Conservation (phyloP, 2,329 filamentous ascomycete genomes). For the Colletotrichum sp. region DNA sequence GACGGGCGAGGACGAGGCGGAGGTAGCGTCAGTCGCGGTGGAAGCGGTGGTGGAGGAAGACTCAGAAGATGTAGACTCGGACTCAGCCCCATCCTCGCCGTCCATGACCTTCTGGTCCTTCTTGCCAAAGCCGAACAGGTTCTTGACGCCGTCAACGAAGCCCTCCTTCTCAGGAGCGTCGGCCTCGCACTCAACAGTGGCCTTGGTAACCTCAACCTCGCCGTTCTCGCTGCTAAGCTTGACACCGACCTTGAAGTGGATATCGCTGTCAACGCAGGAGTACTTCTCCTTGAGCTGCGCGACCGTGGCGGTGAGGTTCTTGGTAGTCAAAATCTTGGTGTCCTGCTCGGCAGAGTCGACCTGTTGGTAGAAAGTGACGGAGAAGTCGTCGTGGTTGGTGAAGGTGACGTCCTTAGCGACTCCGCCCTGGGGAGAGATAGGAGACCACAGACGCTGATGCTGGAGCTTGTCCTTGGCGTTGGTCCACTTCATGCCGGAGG, state of each 20-base stretch:
- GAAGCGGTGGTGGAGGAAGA: constrained; percentile 47
- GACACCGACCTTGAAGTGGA: constrained; percentile 80
- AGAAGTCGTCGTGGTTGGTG: constrained; percentile 82
- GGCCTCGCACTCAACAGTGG: constrained; percentile 84
- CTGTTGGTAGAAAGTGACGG: constrained; percentile 80
- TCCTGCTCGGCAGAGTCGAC: constrained; percentile 64
- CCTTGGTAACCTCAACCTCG: constrained; percentile 78
- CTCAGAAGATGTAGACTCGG: constrained; percentile 41
- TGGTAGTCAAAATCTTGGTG: constrained; percentile 72
- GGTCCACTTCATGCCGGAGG: constrained; percentile 77
- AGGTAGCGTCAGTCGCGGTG: constrained; percentile 6
- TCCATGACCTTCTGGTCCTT: constrained; percentile 83
- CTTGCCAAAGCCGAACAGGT: constrained; percentile 91
- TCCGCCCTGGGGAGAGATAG: constrained; percentile 75
- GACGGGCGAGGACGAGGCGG: constrained; percentile 43
- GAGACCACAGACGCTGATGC: constrained; percentile 83
- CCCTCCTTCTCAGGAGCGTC: constrained; percentile 76
- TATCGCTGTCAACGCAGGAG: constrained; percentile 76
- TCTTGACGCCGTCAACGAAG: constrained; percentile 93
- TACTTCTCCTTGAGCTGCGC: constrained; percentile 78
- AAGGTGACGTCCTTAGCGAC: constrained; percentile 85
- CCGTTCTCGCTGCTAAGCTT: constrained; percentile 76
- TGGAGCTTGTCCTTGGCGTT: constrained; percentile 71
- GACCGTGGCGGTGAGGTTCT: constrained; percentile 87
- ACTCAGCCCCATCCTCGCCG: constrained; percentile 51